These are phyloP conservation scores for Magnusiomyces fungicola DNA, from an alignment of 1,139 yeast genomes.

Conservation along the genomic window DNA sequence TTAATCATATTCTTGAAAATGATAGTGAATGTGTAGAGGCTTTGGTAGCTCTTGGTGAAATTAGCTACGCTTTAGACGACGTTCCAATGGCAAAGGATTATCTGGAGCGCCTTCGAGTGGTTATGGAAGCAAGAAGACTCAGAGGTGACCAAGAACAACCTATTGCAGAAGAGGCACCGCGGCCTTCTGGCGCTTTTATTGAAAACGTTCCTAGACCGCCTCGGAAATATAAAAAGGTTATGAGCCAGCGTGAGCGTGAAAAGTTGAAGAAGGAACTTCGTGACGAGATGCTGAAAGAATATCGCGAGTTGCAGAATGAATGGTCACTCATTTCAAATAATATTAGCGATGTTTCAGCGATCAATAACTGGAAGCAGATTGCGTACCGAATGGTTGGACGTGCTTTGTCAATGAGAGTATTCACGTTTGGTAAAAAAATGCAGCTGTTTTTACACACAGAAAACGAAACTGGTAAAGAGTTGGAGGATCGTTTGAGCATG, in stretches of 20 bases:
- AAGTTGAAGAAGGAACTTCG: constrained; percentile 50
- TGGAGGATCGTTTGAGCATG: constrained; percentile 67
- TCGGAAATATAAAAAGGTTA: neutral
- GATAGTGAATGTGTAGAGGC: constrained; percentile 66
- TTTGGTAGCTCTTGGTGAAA: constrained; percentile 74
- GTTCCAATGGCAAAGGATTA: constrained; percentile 52
- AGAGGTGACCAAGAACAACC: constrained; percentile 12
- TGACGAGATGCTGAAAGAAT: constrained; percentile 57
- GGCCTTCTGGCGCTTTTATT: no score
- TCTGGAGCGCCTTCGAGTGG: constrained; percentile 44
- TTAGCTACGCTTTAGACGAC: constrained; percentile 60
- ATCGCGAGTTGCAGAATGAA: constrained; percentile 52
- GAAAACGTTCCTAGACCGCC: constrained; percentile 1
- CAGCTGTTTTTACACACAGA: neutral
- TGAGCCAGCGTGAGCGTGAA: constrained; percentile 48
- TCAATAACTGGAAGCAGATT: constrained; percentile 72
- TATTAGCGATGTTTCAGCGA: constrained; percentile 51
- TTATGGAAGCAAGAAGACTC: constrained; percentile 18
- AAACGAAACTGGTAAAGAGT: constrained; percentile 41
- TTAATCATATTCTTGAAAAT: constrained; percentile 45
- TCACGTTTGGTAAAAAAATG: constrained; percentile 25
- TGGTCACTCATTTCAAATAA: constrained; percentile 11
- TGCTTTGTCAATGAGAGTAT: constrained; percentile 66
- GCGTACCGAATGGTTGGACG: constrained; percentile 80
- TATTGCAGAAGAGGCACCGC: neutral